Percentiles rank a stretch among this genome's conserved stretches.
These are phyloP conservation scores for Spathaspora gorwiae DNA, from an alignment of 805 yeast genomes.

Conservation along the genomic window DNA sequence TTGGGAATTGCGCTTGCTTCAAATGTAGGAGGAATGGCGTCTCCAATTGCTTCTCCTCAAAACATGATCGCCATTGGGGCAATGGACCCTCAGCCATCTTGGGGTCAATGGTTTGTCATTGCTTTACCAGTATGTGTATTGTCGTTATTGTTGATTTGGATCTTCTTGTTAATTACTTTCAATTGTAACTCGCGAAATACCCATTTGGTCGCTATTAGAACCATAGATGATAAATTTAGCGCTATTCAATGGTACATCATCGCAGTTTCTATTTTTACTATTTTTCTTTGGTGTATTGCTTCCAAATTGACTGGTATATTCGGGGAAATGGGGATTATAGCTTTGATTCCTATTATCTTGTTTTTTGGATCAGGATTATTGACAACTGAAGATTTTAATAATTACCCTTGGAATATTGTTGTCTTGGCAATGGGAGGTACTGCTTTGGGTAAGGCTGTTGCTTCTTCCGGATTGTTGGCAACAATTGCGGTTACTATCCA, in stretches of 20 bases:
- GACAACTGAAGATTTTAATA: conserved; percentile 87
- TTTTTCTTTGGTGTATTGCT: conserved; percentile 85
- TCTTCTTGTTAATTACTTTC: conserved; percentile 51
- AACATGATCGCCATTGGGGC: conserved; percentile 52
- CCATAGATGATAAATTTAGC: conserved; percentile 63
- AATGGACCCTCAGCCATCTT: conserved; percentile 47
- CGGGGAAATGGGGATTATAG: conserved; percentile 97
- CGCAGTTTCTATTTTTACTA: conserved; percentile 64
- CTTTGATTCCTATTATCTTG: conserved; percentile 83
- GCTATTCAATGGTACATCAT: conserved; percentile 72
- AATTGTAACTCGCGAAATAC: conserved; percentile 46
- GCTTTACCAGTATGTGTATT: conserved; percentile 45
- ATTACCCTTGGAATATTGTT: conserved; percentile 94
- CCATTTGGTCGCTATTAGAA: conserved; percentile 52
- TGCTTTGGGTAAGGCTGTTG: conserved; percentile 91
- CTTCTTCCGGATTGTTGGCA: conserved; percentile 79
- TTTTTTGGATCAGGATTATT: conserved; percentile 88
- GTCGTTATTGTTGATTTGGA: conserved; percentile 40
- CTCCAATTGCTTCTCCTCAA: conserved; percentile 54
- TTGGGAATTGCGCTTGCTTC: conserved; percentile 49
- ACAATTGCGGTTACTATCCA: conserved; percentile 75
- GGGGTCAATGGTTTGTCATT: conserved; percentile 56
- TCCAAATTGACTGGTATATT: conserved; percentile 65
- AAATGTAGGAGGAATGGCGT: conserved; percentile 52
- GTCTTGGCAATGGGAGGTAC: conserved; percentile 97